Base-by-base conservation (phyloP, 2,329 filamentous ascomycete species). In the Metarhizium robertsii region DNA sequence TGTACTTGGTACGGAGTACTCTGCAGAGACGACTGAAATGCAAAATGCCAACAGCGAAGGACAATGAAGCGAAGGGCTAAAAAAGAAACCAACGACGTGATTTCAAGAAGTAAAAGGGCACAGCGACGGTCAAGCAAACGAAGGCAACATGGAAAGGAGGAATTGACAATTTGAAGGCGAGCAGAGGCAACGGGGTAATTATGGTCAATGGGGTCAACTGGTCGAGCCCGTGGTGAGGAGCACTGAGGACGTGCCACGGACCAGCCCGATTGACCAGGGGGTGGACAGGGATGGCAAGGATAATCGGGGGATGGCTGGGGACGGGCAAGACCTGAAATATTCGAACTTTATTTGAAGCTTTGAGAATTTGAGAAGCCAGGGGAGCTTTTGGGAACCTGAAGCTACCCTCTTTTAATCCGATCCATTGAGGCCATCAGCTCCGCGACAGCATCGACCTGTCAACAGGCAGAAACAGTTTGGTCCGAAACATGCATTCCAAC, bases 201-300 rank as follows among this genome's bases (percentile, higher is more conserved):
- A 32, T 36, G 25, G 51, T 40, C 16, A 38, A 53, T 53, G 32
- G 32, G 11, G 40, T n/a, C n/a, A 13, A 16, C 10, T n/a, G 25
- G 50, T 45, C 50, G 4, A 52, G 50, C 50, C 38, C 42, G n/a
- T 36, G 13, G 13, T 36, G 34, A 36, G 34, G 43, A 13, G 29
- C 25, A 25, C 25, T 25, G 25, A 25, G 25, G 46, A 18, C 42
- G 53, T 51, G 47, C 40, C 53, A 50, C 53, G n/a, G 53, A 38
- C 48, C 48, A 51, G 49, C 25, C 53, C 48, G 45, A 55, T 53
- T 25, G 40, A 47, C 32, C 45, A 49, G 52, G 53, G 53, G 53
- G 18, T 18, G 46, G 25, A n/a, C 45, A 29, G 13, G 45, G 45
- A 18, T 48, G 20, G 5, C 8, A 13, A 4, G n/a, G 20, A 20